Base-by-base conservation (phyloP, 495 filamentous ascomycete species). In the Rostrohypoxylon terebratum region DNA sequence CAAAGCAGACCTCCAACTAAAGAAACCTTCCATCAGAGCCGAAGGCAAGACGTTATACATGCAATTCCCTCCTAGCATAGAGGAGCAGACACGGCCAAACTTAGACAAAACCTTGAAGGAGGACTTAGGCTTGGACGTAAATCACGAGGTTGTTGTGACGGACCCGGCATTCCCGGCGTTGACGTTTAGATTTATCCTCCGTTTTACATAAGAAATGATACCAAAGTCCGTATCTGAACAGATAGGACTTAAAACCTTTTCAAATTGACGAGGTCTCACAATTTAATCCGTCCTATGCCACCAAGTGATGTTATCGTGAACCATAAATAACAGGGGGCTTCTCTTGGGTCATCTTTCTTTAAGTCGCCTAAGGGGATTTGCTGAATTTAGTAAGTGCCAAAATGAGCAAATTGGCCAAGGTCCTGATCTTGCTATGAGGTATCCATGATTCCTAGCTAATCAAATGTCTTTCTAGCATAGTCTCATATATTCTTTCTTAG, bases 1-100 rank as follows among this genome's bases (percentile, higher is more conserved):
- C 69, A 87, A 90, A 75, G 91, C 96, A 8, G 95, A 97, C 78
- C 88, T 93, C 64, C 91, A 94, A 79, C 81, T 96, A 61, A 94
- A 97, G 85, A 97, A 95, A 75, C 94, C 96, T 11, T 96, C 91
- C 14, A 84, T 98, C 74, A 87, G 94, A 44, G 92, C 92, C 0
- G 91, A 92, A 77, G 87, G 87, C 44, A 92, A 88, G 80, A 95
- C 93, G 14, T 84, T 99, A 34, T 99, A 97, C 79, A 95, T 95
- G 83, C 93, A 93, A 67, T 90, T 88, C 34, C 94, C 94, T 0
- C 89, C 90, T 3, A 89, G 90, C 68, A 81, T 99, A 61, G 91
- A 94, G 77, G 89, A 92, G 82, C 87, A 92, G 77, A 97, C 94
- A 3, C 82, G 91, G 58, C 86, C 87, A 28, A 97, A 99, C 80